Evolutionary conservation across 2,329 filamentous ascomycete genomes (phyloP).

Genomic region (Verticillium zaregamsianum): DNA sequence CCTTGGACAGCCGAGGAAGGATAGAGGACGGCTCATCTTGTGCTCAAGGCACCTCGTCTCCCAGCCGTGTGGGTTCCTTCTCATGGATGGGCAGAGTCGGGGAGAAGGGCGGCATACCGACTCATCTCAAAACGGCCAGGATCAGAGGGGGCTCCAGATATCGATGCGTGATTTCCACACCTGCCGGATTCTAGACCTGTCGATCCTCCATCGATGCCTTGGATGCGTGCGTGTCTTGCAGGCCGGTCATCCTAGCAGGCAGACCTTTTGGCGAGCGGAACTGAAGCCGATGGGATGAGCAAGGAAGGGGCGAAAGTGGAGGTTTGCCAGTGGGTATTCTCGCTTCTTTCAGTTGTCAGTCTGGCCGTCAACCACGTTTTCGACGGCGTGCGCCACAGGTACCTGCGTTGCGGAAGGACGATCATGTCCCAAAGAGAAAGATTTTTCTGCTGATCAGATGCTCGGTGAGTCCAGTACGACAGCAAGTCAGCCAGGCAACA

Average conservation of each 20-base stretch:
- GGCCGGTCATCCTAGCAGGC: background rate
- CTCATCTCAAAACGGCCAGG: background rate
- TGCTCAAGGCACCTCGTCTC: background rate
- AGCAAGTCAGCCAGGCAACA: background rate
- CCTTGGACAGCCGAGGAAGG: background rate
- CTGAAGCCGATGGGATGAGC: background rate
- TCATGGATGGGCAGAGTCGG: background rate
- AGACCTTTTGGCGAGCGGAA: background rate
- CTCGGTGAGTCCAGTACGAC: background rate
- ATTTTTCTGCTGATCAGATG: background rate
- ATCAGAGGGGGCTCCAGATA: background rate
- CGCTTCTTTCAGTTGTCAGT: background rate
- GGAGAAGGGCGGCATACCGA: background rate
- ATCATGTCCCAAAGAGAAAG: background rate
- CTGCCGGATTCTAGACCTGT: background rate
- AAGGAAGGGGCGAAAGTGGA: background rate
- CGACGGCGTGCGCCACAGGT: background rate
- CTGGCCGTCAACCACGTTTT: background rate
- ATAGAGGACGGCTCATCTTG: background rate
- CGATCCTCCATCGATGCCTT: background rate
- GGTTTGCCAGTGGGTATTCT: background rate
- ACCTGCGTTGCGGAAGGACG: background rate
- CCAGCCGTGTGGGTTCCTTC: background rate
- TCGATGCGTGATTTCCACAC: background rate
- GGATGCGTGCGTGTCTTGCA: background rate